Percentiles rank a stretch among this genome's conserved stretches.
These are phyloP conservation scores for Cercospora sojina DNA, from an alignment of 2,329 filamentous ascomycete species.

Conservation along the genomic window DNA sequence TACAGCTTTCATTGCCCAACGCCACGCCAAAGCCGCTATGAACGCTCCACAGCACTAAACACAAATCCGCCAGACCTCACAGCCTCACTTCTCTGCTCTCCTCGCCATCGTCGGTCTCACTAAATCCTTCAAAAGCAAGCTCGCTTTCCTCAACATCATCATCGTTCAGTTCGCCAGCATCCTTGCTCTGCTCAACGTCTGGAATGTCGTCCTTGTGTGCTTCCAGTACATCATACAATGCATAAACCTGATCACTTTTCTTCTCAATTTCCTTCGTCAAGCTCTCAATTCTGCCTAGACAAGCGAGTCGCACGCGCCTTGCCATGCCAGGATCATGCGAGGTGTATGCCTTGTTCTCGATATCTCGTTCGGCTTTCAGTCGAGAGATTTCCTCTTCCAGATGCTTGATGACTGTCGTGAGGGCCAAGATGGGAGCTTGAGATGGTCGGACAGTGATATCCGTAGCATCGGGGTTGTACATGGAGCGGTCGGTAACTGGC, in stretches of 20 bases:
- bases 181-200: conserved; percentile 58
- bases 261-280: conserved; percentile 65
- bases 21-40: neutral
- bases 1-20: neutral
- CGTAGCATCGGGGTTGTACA: conserved; percentile 46
- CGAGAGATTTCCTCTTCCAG: conserved; percentile 78
- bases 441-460: conserved; percentile 61
- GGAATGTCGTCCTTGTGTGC: conserved; percentile 68
- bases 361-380: conserved; percentile 66
- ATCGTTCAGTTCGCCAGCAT: conserved; percentile 52
- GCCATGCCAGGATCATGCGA: conserved; percentile 65
- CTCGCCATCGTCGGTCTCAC: conserved; percentile 31
- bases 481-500: conserved; percentile 36
- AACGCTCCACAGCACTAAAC: neutral
- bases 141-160: conserved; percentile 34
- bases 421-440: conserved; percentile 67
- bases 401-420: conserved; percentile 80
- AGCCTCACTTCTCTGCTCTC: conserved; percentile 6
- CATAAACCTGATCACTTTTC: conserved; percentile 78
- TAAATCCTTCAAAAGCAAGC: conserved; percentile 37
- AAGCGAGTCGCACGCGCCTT: conserved; percentile 61
- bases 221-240: conserved; percentile 79
- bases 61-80: neutral
- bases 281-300: conserved; percentile 61
- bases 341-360: conserved; percentile 63